Evolutionary conservation across 2,329 filamentous ascomycete species (phyloP).

Genomic region (Bipolaris bicolor): DNA sequence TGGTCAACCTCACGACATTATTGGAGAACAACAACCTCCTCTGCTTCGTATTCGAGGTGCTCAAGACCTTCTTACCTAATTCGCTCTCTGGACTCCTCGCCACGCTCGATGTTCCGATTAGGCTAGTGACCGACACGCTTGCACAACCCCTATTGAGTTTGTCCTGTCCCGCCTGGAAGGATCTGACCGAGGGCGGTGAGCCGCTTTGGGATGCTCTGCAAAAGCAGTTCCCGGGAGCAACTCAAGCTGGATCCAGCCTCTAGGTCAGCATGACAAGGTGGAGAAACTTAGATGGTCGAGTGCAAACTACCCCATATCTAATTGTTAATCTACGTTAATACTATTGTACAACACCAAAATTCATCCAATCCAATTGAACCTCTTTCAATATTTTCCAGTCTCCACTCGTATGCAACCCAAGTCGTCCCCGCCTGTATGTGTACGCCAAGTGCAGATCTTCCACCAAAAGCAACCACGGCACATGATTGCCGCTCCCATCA

Average conservation of each 20-base stretch:
- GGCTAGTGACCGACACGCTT: slow-evolving; percentile 27
- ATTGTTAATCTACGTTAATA: background rate
- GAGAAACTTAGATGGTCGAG: background rate
- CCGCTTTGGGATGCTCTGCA: slow-evolving; percentile 29
- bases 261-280: background rate
- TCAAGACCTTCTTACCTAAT: slow-evolving; percentile 45
- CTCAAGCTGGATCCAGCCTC: slow-evolving; percentile 14
- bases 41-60: slow-evolving; percentile 47
- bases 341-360: background rate
- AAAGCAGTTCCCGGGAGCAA: slow-evolving; percentile 17
- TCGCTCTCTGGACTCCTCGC: slow-evolving; percentile 38
- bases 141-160: slow-evolving; percentile 30
- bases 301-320: background rate
- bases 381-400: background rate
- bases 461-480: too few species aligned
- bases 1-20: slow-evolving; percentile 33
- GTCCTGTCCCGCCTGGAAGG: slow-evolving; percentile 33
- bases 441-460: too few species aligned
- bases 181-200: slow-evolving; percentile 23
- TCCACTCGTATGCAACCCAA: too few species aligned
- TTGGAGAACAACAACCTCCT: slow-evolving; percentile 50
- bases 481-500: too few species aligned
- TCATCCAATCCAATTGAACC: too few species aligned
- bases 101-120: slow-evolving; percentile 30
- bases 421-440: too few species aligned